phyloP scores from a whole-genome alignment of 768 basidiomycete genomes.

The Lactifluus subvellereus region DNA sequence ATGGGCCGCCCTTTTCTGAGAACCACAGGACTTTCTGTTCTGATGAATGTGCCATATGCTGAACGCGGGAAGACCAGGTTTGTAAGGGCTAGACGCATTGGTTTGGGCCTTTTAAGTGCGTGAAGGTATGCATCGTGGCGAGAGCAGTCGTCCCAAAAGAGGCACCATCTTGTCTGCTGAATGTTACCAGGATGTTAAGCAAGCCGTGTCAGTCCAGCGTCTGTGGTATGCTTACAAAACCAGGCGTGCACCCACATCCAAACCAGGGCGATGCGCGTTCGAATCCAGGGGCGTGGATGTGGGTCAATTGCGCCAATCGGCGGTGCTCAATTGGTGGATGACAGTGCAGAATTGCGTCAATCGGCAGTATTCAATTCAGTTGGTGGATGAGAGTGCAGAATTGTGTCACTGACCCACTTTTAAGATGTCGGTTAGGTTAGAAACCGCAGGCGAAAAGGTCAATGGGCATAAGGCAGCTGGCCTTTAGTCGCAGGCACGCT shows the following conservation, averaged over 20 bases:
- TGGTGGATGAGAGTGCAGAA: not conserved
- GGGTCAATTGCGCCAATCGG: not conserved
- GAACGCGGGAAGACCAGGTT: not conserved
- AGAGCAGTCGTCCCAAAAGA: not conserved
- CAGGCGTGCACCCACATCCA: not conserved
- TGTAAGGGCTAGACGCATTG: not conserved
- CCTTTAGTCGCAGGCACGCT: no score
- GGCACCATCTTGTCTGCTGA: not conserved
- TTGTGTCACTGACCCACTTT: not conserved
- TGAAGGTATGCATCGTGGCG: not conserved
- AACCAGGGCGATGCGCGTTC: not conserved
- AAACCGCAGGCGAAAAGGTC: no score
- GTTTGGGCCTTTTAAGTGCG: not conserved
- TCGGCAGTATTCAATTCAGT: no score
- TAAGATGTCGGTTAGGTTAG: not conserved
- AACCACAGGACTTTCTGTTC: slow-evolving; percentile 13
- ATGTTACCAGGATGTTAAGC: no score
- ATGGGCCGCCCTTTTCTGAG: slow-evolving; percentile 4
- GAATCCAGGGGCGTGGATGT: not conserved
- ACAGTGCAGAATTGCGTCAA: not conserved
- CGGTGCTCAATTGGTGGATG: not conserved
- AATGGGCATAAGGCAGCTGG: no score
- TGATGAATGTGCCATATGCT: slow-evolving; percentile 6
- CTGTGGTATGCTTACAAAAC: not conserved
- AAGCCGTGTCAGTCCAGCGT: not conserved